Base-by-base conservation (phyloP, 805 yeast genomes). In the Wickerhamomyces sydowiorum region DNA sequence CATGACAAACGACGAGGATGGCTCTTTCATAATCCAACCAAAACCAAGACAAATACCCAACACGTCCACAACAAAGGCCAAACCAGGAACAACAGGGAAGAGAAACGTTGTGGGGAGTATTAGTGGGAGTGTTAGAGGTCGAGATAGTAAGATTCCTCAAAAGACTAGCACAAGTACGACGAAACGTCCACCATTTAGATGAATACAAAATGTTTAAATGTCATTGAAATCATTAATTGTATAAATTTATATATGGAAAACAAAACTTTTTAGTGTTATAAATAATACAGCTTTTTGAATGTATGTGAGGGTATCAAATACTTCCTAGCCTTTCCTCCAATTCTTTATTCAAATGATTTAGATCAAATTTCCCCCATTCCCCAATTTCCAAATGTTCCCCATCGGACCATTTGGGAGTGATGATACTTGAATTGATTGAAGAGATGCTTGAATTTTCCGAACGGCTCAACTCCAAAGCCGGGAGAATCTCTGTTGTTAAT, bases 1-100 rank as follows among this genome's bases (percentile, higher is more conserved):
- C 33, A 42, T 60, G 53, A 59, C 65, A 3, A 54, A 59, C 41
- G 63, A 60, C 34, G 60, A 50, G 6, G 60, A 55, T 40, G 59
- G 56, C 3, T 57, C 64, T 6, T 62, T 62, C 40, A 37, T 62
- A 3, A 48, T 46, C 9, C 52, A 56, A 30, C 66, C 66, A 2
- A 41, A 42, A 8, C n/a, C 47, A 17, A 46, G 27, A 33, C 4
- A 8, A 18, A 7, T n/a, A 25, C 28, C 29, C 9, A 25, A n/a
- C 14, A 25, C 29, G 14, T 5, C n/a, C 5, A 25, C 29, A 6
- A 8, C 29, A 25, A 12, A n/a, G 7, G 14, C 29, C 9, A 25
- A 12, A 7, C 4, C 43, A 28, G 22, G 37, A 21, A 9, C 38
- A 6, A 36, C 43, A 23, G 21, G 17, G 14, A 6, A 6, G 9